phyloP scores from a whole-genome alignment of 495 filamentous ascomycete genomes.

The Trichoderma parareesei region DNA sequence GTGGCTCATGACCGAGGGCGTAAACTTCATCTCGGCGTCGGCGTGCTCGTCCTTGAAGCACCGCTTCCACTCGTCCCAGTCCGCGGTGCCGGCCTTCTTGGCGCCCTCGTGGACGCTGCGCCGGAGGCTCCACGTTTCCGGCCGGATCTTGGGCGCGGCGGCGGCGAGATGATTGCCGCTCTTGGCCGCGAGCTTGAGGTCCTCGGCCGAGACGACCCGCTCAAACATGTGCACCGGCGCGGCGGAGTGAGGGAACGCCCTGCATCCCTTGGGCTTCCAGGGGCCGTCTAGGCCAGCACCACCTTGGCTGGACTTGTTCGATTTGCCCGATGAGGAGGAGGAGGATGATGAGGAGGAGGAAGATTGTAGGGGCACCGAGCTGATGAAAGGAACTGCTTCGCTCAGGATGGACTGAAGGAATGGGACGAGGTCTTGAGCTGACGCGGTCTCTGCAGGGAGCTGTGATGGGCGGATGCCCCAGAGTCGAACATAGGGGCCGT shows the following conservation, averaged over 20 bases:
- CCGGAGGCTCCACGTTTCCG: conserved; percentile 63
- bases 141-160: conserved; percentile 17
- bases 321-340: conserved; percentile 24
- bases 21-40: conserved; percentile 63
- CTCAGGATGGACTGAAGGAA: conserved; percentile 37
- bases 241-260: conserved; percentile 38
- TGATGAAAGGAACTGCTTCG: conserved; percentile 51
- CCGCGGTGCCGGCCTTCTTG: conserved; percentile 48
- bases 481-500: conserved; percentile 33
- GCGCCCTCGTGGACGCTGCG: conserved; percentile 53
- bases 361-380: conserved; percentile 15
- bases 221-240: conserved; percentile 39
- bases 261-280: conserved; percentile 37
- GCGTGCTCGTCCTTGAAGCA: conserved; percentile 56
- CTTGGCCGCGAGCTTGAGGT: conserved; percentile 22
- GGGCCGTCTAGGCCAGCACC: conserved; percentile 19
- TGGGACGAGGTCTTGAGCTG: conserved; percentile 24
- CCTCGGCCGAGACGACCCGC: conserved; percentile 29
- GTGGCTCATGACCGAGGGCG: conserved; percentile 54
- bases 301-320: conserved; percentile 20
- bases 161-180: not conserved
- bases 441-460: conserved; percentile 26
- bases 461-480: conserved; percentile 32
- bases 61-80: conserved; percentile 54
- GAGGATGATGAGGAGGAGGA: conserved; percentile 16